Percentiles rank a stretch among this genome's conserved stretches.
These are phyloP conservation scores for Glonium stellatum DNA, from an alignment of 495 filamentous ascomycete genomes.

Conservation along the genomic window DNA sequence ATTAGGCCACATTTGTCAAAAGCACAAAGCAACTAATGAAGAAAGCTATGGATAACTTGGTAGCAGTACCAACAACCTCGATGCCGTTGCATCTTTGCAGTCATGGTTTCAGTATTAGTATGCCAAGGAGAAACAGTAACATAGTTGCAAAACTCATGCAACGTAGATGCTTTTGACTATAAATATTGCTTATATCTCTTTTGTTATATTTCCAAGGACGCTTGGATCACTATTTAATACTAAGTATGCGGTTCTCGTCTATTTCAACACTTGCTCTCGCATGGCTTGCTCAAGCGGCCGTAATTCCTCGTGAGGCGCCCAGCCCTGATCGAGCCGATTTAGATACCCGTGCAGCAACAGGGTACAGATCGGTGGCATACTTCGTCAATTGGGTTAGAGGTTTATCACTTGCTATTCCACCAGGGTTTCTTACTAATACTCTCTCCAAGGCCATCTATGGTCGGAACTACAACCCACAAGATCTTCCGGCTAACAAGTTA, in stretches of 20 bases:
- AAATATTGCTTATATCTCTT: slow-evolving; percentile 10
- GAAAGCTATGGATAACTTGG: background rate
- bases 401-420: background rate
- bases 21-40: too few species aligned
- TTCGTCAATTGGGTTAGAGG: slow-evolving; percentile 70
- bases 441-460: slow-evolving; percentile 68
- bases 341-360: slow-evolving; percentile 14
- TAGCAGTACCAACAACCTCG: background rate
- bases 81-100: background rate
- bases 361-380: slow-evolving; percentile 73
- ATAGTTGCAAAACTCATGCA: background rate
- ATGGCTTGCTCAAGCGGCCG: slow-evolving; percentile 16
- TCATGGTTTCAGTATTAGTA: background rate
- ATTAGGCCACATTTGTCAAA: too few species aligned
- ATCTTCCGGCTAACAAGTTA: slow-evolving; percentile 76
- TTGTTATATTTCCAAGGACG: slow-evolving; percentile 5
- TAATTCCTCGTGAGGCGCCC: slow-evolving; percentile 9
- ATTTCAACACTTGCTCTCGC: slow-evolving; percentile 4
- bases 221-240: background rate
- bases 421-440: slow-evolving; percentile 1
- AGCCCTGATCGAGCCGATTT: background rate
- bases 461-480: slow-evolving; percentile 77
- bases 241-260: slow-evolving; percentile 19
- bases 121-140: background rate
- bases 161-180: background rate